Base-by-base conservation (phyloP, 2,329 filamentous ascomycete species). In the Penicillium rolfsii region DNA sequence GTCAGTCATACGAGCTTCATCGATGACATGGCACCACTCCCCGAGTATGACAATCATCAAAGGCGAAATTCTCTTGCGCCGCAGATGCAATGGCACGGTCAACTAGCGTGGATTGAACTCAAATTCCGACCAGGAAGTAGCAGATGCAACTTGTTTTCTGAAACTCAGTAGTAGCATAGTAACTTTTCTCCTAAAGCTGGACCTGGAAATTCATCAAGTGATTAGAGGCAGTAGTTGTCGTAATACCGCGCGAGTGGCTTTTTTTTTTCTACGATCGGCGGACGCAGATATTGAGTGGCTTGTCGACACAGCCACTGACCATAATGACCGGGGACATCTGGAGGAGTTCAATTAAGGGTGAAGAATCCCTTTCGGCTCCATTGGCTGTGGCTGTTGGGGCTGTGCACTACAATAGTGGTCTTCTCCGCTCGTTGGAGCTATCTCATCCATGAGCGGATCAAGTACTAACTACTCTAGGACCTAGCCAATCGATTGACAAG, bases 11-110 rank as follows among this genome's bases (percentile, higher is more conserved):
- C 30, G 56, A 53, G 22, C n/a, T 41, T 28, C 45, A 4, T 43
- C 38, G 43, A 58, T 58, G 55, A 55, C 59, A 56, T 60, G 58
- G 58, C 58, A 56, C 52, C 58, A 60, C 41, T 35, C 52, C 28
- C 28, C 26, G 24, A 26, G 36, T 8, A 28, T n/a, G 19, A 28
- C 9, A 38, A 26, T 28, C 19, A 28, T 28, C 30, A 33, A 19
- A 50, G 48, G 48, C 35, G 7, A 40, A 53, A 36, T 5, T 2
- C 30, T 33, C 22, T 35, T 35, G 28, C 48, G 48, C 48, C 19
- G 48, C 48, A 50, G 48, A 48, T 48, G 26, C 24, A 48, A 48
- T 48, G 24, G 16, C 22, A 48, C 26, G 45, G 45, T 16, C 30
- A 48, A 30, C 28, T 14, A 24, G 45, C 26, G 24, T 28, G 11